These are phyloP conservation scores for Ganoderma sinense DNA, from an alignment of 1,284 basidiomycete species.

Conservation along the genomic window DNA sequence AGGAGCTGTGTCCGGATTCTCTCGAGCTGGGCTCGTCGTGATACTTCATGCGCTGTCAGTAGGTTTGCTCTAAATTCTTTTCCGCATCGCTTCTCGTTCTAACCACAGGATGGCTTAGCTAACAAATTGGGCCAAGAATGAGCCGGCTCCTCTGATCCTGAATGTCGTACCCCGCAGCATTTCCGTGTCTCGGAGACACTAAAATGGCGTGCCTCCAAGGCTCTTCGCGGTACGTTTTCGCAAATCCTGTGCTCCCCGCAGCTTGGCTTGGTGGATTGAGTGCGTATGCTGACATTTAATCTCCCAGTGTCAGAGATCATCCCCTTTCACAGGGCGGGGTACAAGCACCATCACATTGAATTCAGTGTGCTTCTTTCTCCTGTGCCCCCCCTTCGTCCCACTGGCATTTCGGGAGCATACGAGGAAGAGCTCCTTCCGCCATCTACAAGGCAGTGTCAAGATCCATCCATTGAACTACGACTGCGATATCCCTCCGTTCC, in stretches of 20 bases:
- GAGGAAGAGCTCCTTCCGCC: not conserved
- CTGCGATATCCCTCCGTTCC: not conserved
- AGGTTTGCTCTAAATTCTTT: not conserved
- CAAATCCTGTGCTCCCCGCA: not conserved
- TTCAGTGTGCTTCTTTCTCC: not conserved
- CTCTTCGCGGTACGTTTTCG: not conserved
- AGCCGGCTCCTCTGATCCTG: not conserved
- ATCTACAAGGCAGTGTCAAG: not conserved
- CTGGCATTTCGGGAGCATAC: not conserved
- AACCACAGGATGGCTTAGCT: not conserved
- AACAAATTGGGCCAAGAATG: not conserved
- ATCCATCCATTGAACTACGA: not conserved
- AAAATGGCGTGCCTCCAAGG: not conserved
- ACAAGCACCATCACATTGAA: not conserved
- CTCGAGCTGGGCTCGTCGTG: not conserved
- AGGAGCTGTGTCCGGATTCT: conserved; percentile 2
- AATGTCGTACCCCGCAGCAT: not conserved
- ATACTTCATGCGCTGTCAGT: not conserved
- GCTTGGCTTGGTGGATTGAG: not conserved
- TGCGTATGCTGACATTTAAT: not conserved
- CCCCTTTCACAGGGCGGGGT: not conserved
- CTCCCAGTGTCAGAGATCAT: not conserved
- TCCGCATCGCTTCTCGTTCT: not conserved
- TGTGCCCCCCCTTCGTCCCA: not conserved
- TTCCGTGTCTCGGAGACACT: not conserved